Conservation (phyloP, 352 stramenopile species). For the Thalassiosira tumida region DNA sequence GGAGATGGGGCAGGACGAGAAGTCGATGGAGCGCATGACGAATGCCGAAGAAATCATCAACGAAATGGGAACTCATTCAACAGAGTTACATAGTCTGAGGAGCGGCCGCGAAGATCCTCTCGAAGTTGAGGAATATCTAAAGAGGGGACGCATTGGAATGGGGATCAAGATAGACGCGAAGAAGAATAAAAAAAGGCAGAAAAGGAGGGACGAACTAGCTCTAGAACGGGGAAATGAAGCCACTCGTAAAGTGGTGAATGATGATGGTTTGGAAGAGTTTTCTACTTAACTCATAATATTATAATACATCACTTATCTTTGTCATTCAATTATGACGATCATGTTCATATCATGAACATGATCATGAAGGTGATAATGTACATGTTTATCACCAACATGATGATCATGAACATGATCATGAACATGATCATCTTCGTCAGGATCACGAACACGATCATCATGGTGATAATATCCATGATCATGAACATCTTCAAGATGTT, state of each 20-base stretch:
- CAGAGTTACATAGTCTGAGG: background rate
- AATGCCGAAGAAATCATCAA: background rate
- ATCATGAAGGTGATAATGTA: no score
- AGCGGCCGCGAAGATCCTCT: background rate
- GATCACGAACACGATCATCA: no score
- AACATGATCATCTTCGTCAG: no score
- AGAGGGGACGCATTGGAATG: background rate
- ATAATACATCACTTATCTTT: no score
- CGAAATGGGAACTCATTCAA: background rate
- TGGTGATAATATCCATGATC: no score
- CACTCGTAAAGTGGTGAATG: background rate
- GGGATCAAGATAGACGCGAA: background rate
- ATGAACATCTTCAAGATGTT: no score
- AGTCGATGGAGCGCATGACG: background rate
- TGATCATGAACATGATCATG: no score
- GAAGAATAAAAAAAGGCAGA: background rate
- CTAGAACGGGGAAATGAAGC: background rate
- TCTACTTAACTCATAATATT: no score
- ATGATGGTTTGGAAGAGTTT: no score
- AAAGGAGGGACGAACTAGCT: background rate
- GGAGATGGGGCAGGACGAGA: background rate
- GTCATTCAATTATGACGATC: no score
- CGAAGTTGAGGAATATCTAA: background rate
- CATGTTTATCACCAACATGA: no score
- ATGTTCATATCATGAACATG: no score